These are phyloP conservation scores for Kingdonia uniflora DNA, from an alignment of 164 flowering plant species.

Conservation along the genomic window DNA sequence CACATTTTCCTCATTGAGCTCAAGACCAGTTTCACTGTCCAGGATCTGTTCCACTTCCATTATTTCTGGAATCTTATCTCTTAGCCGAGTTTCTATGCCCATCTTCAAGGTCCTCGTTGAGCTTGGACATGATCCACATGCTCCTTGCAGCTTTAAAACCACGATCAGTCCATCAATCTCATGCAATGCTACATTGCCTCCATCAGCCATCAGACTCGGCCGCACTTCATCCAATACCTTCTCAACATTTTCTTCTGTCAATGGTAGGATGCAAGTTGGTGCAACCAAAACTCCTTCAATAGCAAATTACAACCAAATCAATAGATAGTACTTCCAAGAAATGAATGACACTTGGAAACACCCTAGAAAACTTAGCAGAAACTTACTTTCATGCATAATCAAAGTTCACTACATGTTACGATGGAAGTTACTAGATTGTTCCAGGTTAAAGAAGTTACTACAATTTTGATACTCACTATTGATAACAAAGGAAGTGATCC, in stretches of 20 bases:
- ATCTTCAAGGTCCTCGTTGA: constrained; percentile 82
- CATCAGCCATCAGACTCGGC: constrained; percentile 90
- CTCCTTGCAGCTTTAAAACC: constrained; percentile 84
- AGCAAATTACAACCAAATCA: constrained; percentile 1
- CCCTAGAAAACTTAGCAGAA: too few species aligned
- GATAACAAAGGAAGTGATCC: too few species aligned
- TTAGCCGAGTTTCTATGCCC: constrained; percentile 78
- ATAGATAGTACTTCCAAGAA: background rate
- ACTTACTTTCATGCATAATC: too few species aligned
- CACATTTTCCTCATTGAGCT: constrained; percentile 71
- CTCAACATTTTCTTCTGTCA: constrained; percentile 91
- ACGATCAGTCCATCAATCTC: constrained; percentile 92
- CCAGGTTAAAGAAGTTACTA: too few species aligned
- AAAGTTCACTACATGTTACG: too few species aligned
- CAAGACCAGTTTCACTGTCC: constrained; percentile 82
- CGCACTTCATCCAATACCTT: constrained; percentile 74
- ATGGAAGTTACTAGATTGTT: too few species aligned
- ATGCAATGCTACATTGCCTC: constrained; percentile 83
- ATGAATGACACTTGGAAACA: too few species aligned
- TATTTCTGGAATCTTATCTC: constrained; percentile 84
- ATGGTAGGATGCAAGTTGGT: constrained; percentile 38
- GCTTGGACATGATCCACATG: constrained; percentile 97
- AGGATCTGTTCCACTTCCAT: constrained; percentile 76
- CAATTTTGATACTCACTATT: too few species aligned
- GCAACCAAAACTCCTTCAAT: constrained; percentile 14